Evolutionary conservation across 2,329 filamentous ascomycete genomes (phyloP), one percentile per base, ranked within the genome.

Genomic region (Ophiosphaerella herpotricha): DNA sequence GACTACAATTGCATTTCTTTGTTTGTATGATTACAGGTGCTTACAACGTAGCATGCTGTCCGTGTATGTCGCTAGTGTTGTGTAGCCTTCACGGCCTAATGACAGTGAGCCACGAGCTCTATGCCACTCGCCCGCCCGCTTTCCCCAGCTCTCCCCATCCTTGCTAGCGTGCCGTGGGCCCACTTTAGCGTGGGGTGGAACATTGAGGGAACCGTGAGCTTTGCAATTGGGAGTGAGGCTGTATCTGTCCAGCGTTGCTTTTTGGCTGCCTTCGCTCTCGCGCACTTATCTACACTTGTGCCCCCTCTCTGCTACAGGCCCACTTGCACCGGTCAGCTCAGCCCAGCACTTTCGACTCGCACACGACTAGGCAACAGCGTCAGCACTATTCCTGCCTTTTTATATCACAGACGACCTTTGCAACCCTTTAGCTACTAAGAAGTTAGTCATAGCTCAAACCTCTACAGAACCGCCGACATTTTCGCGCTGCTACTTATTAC

Each of bases 221-320:
- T 21, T 29, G 23, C 24, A 23, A 43, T 35, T 23, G 52, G 51
- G 38, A 23, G 52, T 56, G 55, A 58, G 55, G 55, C 55, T 58
- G 50, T 51, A 12, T 44, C 11, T 21, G 29, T 23, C 31, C 18
- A 18, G 24, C 40, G 7, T 35, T 48, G 31, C 44, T 41, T 53
- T 52, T 42, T 46, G 26, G 48, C 40, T 48, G 48, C 51, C 44
- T 42, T 42, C 39, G 24, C 9, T 36, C 32, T 8, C 37, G 47
- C 24, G 31, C 41, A 14, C 46, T 38, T 12, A 32, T 18, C 14
- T 32, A 13, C 21, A 8, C 24, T 38, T 33, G 8, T 31, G 16
- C 12, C 14, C 38, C n/a, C 16, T 35, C 31, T 31, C 32, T 32
- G 29, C 38, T 39, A 13, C 18, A 34, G 31, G 39, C 33, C 50